Conservation (phyloP, 805 yeast species). For the Pichia insulana region DNA sequence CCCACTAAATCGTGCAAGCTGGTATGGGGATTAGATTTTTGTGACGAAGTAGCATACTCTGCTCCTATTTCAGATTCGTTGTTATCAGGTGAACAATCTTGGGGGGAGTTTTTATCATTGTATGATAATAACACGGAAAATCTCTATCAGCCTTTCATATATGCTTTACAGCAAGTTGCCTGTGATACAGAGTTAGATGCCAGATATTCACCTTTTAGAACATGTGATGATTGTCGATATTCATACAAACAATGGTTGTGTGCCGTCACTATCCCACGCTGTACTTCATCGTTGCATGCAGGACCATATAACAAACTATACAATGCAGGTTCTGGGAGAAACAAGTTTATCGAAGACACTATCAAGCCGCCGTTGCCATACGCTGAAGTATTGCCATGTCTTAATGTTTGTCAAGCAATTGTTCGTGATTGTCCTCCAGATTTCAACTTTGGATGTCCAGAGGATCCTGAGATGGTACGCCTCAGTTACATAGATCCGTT, state of each 20-base stretch:
- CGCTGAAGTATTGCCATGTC: constrained; percentile 81
- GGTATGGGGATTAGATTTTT: constrained; percentile 66
- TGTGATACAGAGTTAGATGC: constrained; percentile 66
- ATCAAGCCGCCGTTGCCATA: constrained; percentile 50
- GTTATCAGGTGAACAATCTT: constrained; percentile 23
- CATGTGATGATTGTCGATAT: constrained; percentile 63
- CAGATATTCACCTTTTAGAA: constrained; percentile 61
- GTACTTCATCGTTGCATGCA: constrained; percentile 41
- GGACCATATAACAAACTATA: constrained; percentile 39
- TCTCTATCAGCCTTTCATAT: constrained; percentile 57
- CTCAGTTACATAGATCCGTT: constrained; percentile 31
- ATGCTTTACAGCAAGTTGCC: constrained; percentile 65
- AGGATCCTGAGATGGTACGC: constrained; percentile 24
- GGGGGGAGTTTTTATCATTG: constrained; percentile 30
- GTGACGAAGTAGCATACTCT: constrained; percentile 76
- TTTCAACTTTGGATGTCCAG: constrained; percentile 72
- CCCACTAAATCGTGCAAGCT: constrained; percentile 55
- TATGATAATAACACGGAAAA: constrained; percentile 59
- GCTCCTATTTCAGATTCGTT: constrained; percentile 48
- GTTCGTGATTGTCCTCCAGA: constrained; percentile 78
- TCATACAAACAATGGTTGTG: constrained; percentile 87
- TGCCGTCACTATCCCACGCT: constrained; percentile 79
- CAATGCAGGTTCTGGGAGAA: constrained; percentile 47
- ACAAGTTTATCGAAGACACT: constrained; percentile 41
- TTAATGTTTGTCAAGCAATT: constrained; percentile 67